These are phyloP conservation scores for Fusarium lateritium DNA, from an alignment of 2,329 filamentous ascomycete genomes.

Conservation along the genomic window DNA sequence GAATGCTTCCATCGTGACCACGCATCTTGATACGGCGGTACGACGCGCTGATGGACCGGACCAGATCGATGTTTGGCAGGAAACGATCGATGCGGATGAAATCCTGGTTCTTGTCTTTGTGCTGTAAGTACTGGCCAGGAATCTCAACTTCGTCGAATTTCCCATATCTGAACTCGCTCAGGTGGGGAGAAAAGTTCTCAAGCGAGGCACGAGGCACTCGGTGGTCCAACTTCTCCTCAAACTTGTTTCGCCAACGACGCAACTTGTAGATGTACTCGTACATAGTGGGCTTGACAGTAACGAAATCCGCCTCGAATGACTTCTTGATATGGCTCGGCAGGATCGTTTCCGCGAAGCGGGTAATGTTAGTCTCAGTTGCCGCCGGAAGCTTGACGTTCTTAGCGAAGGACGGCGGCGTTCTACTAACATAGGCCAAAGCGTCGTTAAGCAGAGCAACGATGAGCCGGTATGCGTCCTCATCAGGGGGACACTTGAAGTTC, in stretches of 20 bases:
- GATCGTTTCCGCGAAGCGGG: constrained; percentile 95
- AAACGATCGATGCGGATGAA: constrained; percentile 98
- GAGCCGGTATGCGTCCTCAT: constrained; percentile 96
- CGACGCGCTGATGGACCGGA: constrained; percentile 90
- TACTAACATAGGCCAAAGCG: constrained; percentile 90
- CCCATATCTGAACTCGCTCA: constrained; percentile 97
- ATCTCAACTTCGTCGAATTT: constrained; percentile 99
- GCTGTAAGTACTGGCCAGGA: constrained; percentile 95
- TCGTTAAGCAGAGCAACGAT: constrained; percentile 99
- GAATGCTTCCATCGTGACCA: constrained; percentile 96
- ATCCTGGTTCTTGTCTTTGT: constrained; percentile 99
- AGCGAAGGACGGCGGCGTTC: constrained; percentile 88
- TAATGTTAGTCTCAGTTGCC: constrained; percentile 96
- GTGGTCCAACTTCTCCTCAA: constrained; percentile 96
- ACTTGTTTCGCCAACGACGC: constrained; percentile 95
- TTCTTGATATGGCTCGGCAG: constrained; percentile 94
- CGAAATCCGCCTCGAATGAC: constrained; percentile 98
- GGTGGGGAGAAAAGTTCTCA: constrained; percentile 88
- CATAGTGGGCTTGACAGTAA: constrained; percentile 95
- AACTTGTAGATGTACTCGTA: constrained; percentile 98
- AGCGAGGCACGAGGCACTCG: constrained; percentile 80
- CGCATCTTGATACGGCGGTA: constrained; percentile 95
- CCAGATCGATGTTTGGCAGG: constrained; percentile 92
- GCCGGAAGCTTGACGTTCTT: constrained; percentile 91
- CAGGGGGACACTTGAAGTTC: constrained; percentile 98